Base-by-base conservation (phyloP, 2,329 filamentous ascomycete species). In the Beauveria medogensis region DNA sequence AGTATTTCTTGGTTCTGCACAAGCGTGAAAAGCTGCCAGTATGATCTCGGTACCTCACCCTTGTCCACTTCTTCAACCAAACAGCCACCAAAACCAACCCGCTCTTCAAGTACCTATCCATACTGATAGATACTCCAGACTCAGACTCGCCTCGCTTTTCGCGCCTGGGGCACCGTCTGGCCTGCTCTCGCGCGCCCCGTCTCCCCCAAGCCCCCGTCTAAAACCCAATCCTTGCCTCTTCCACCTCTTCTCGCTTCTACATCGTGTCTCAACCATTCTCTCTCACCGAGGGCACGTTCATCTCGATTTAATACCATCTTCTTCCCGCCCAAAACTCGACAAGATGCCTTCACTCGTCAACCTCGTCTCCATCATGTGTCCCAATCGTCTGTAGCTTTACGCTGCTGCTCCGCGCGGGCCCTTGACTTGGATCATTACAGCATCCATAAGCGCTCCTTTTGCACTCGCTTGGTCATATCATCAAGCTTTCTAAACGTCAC, bases 341-440 rank as follows among this genome's bases (percentile, higher is more conserved):
- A 68, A 64, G 62, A 67, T 68, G 67, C 64, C 63, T 20, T 64
- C 60, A 47, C 55, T 60, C 43, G 56, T 65, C 64, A 66, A 65
- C 43, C 64, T 66, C 52, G 54, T 44, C 59, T 62, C 62, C 64
- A 62, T 57, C 28, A 64, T 64, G 64, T 64, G 60, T 62, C 37
- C 60, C 57, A 63, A 57, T 47, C 50, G 62, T 55, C 64, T 63
- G 47, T 68, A 67, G 63, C 59, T 58, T 40, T 54, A 40, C 43
- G 47, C 59, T 52, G 55, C 56, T 51, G 44, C 50, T 60, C 30
- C 60, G 60, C 62, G 47, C 55, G 59, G 58, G 60, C 59, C 46
- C 48, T 57, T 53, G 50, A 50, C 48, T 58, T 55, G 59, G 52
- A 51, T 48, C 28, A 58, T 37, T 58, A 22, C 24, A 47, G 48